Percentiles rank a stretch among this genome's conserved stretches.
Evolutionary conservation across 371 early-diverging fungal genomes (phyloP).

Genomic region (Mucor racemosus): DNA sequence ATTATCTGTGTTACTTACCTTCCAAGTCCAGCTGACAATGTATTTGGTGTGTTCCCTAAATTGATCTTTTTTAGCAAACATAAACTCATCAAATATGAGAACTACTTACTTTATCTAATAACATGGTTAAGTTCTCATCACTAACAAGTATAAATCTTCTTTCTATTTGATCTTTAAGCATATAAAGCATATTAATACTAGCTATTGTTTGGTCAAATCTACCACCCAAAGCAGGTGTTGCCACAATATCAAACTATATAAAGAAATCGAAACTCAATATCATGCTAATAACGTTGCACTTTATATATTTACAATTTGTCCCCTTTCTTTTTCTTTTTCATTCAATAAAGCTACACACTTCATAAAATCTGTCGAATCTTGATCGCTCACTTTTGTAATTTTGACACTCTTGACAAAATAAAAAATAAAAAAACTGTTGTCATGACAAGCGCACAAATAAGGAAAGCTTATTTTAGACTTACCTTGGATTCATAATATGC

Average conservation of each 20-base stretch:
- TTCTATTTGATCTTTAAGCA: constrained; percentile 51
- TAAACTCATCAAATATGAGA: neutral
- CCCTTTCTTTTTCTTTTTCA: constrained; percentile 37
- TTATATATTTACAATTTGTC: constrained; percentile 23
- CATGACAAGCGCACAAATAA: no score
- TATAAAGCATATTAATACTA: constrained; percentile 70
- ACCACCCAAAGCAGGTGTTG: constrained; percentile 84
- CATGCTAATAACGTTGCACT: neutral
- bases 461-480: neutral
- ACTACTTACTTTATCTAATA: constrained; percentile 66
- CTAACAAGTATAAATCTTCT: constrained; percentile 68
- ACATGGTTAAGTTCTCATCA: constrained; percentile 73
- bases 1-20: constrained; percentile 42
- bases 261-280: neutral
- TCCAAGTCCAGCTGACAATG: constrained; percentile 65
- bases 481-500: constrained; percentile 64
- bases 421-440: no score
- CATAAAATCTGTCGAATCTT: constrained; percentile 86
- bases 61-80: neutral
- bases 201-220: constrained; percentile 91
- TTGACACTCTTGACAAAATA: constrained; percentile 41
- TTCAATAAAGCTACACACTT: constrained; percentile 68
- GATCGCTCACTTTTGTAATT: constrained; percentile 57
- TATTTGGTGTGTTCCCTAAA: constrained; percentile 71
- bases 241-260: constrained; percentile 67